Base-by-base conservation (phyloP, 1,284 basidiomycete species). In the Rhizopogon parksii region DNA sequence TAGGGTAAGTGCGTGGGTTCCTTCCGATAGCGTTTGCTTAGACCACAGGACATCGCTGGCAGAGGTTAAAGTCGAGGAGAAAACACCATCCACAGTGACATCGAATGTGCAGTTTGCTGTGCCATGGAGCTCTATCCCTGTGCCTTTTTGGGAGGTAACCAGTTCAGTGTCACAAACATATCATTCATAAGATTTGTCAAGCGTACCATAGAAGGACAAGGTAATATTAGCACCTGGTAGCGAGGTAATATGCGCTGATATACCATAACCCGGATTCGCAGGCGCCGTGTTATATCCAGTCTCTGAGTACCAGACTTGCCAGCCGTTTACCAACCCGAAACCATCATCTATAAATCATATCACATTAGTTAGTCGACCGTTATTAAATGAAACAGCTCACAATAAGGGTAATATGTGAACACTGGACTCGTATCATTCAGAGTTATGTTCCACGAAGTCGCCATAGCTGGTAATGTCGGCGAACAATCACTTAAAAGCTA, bases 121-220 rank as follows among this genome's bases (percentile, higher is more conserved):
- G 1, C 68, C 68, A 49, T 56, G 62, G 5, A 69, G 46, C n/a
- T 58, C 45, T 17, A 68, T 50, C 4, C 62, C 66, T 17, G 61
- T 63, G 21, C 68, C 68, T 69, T 21, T 45, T 9, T 45, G 7
- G 27, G 30, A 17, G 15, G 47, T 14, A 50, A 50, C 24, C 15
- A 17, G 11, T 35, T 24, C 39, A 52, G 30, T 11, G n/a, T 50
- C 9, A 34, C 34, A 36, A 4, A 51, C 35, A 24, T 19, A 25
- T 50, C 46, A 21, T 53, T 52, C 12, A 53, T 25, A 21, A 37
- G 39, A 38, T 57, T 57, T 48, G 34, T 6, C 32, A 19, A 5
- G 51, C 55, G 7, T 21, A 66, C 65, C 65, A 49, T 60, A 61
- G 47, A 65, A 67, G 15, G 58, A 46, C 12, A 67, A 52, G 17